These are phyloP conservation scores for Aureobasidium leucospermi DNA, from an alignment of 2,329 filamentous ascomycete species.

Conservation along the genomic window DNA sequence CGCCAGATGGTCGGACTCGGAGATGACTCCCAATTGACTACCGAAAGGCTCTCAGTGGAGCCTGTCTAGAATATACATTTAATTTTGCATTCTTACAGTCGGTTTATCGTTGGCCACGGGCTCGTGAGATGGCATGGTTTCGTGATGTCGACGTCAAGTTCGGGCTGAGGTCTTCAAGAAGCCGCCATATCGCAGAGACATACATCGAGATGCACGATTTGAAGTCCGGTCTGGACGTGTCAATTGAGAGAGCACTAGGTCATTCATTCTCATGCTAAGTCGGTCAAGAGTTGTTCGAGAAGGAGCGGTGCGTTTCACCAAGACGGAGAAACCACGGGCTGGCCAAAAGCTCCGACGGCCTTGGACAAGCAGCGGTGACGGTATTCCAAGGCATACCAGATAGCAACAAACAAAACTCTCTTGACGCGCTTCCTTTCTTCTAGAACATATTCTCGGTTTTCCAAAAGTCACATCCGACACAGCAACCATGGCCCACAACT, in stretches of 20 bases:
- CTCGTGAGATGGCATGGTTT: not conserved
- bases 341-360: not conserved
- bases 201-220: not conserved
- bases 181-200: not conserved
- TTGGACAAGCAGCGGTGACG: conserved; percentile 9
- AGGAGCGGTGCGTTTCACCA: conserved; percentile 7
- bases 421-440: not conserved
- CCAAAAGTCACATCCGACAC: not conserved
- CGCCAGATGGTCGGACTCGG: too few species aligned
- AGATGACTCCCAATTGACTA: too few species aligned
- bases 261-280: too few species aligned
- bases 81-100: too few species aligned
- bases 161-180: not conserved
- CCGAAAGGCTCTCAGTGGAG: too few species aligned
- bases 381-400: not conserved
- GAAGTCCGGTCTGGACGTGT: not conserved
- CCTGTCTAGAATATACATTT: too few species aligned
- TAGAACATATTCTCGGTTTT: not conserved
- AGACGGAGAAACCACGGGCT: conserved; percentile 1
- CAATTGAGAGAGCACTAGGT: not conserved
- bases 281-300: not conserved
- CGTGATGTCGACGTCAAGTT: too few species aligned
- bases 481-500: conserved; percentile 32
- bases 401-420: not conserved
- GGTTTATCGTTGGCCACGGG: too few species aligned